Conservation (phyloP, 139 green algal species). For the Tetradesmus obliquus region DNA sequence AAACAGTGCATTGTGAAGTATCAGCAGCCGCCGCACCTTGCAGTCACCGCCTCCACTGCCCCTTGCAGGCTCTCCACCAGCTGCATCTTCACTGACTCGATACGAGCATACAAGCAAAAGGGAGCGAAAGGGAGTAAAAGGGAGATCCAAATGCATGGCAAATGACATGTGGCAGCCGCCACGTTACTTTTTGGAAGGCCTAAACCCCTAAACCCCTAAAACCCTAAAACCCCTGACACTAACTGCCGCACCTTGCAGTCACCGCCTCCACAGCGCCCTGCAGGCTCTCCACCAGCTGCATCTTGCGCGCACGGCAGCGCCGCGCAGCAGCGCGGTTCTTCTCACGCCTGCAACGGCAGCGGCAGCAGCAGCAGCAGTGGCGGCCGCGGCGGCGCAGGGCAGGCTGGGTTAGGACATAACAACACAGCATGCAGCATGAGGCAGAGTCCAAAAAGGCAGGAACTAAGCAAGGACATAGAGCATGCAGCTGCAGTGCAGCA, state of each 20-base stretch:
- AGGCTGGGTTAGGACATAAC: not conserved
- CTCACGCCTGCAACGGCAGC: not conserved
- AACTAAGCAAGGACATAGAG: not conserved
- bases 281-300: constrained; percentile 7
- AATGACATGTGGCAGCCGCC: not conserved
- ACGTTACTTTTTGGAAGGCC: not conserved
- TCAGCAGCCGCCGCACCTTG: too few species aligned
- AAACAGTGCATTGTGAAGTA: too few species aligned
- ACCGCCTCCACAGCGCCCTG: not conserved
- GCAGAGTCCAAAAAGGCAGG: not conserved
- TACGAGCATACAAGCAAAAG: too few species aligned
- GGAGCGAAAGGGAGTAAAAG: too few species aligned
- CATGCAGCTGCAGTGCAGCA: not conserved
- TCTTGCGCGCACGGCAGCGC: constrained; percentile 6
- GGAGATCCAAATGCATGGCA: too few species aligned
- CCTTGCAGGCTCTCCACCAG: too few species aligned
- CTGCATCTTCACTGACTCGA: too few species aligned
- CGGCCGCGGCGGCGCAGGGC: not conserved
- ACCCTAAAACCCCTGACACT: too few species aligned
- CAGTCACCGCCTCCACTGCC: too few species aligned
- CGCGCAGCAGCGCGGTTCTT: constrained; percentile 33
- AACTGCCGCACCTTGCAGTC: not conserved
- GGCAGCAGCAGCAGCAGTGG: constrained; percentile 3
- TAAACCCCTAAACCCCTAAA: not conserved
- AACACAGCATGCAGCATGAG: not conserved